These are phyloP conservation scores for Agaricus blazei DNA, from an alignment of 768 basidiomycete genomes.

Conservation along the genomic window DNA sequence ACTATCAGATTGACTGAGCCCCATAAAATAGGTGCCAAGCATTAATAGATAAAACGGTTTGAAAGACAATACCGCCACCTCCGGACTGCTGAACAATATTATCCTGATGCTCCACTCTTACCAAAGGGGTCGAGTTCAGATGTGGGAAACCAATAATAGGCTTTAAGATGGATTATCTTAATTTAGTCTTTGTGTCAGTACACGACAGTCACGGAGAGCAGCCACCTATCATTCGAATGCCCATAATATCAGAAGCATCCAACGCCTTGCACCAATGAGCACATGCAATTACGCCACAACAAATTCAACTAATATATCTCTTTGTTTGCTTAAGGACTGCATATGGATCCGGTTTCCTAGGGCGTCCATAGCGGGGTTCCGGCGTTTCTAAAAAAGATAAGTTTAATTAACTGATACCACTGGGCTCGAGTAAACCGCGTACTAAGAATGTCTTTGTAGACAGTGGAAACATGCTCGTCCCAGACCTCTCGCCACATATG, in stretches of 20 bases:
- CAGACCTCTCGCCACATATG: conserved; percentile 85
- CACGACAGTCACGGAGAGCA: conserved; percentile 5
- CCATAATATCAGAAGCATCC: not conserved
- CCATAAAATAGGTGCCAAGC: not conserved
- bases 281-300: not conserved
- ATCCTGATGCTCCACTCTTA: not conserved
- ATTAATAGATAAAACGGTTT: conserved; percentile 1
- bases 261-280: not conserved
- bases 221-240: not conserved
- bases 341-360: conserved; percentile 52
- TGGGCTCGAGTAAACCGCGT: conserved; percentile 27
- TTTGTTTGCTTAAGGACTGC: conserved; percentile 43
- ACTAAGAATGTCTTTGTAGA: conserved; percentile 68
- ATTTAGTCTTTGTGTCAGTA: not conserved
- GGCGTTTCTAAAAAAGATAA: conserved; percentile 23
- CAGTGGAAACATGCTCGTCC: conserved; percentile 54
- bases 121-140: not conserved
- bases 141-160: not conserved
- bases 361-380: conserved; percentile 55
- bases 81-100: conserved; percentile 4
- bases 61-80: conserved; percentile 1
- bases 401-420: conserved; percentile 11
- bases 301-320: conserved; percentile 35
- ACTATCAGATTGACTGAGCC: not conserved
- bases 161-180: not conserved